These are phyloP conservation scores for Penicillium digitatum DNA, from an alignment of 2,329 filamentous ascomycete genomes.

Conservation along the genomic window DNA sequence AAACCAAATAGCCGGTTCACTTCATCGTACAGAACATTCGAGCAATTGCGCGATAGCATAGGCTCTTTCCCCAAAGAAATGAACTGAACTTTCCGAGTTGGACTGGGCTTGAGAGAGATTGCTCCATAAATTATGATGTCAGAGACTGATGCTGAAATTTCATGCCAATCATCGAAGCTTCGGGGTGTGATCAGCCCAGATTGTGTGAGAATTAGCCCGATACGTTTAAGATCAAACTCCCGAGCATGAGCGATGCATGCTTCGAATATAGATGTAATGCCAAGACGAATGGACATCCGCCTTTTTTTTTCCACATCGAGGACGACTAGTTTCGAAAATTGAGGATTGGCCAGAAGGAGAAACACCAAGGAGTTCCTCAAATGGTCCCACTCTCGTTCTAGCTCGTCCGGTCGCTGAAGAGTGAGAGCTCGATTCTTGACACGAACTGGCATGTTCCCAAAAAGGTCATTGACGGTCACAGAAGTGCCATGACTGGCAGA, in stretches of 20 bases:
- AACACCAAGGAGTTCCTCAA: slow-evolving; percentile 58
- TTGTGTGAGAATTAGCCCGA: slow-evolving; percentile 60
- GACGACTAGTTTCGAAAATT: slow-evolving; percentile 55
- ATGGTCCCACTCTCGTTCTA: slow-evolving; percentile 62
- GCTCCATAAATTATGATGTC: slow-evolving; percentile 63
- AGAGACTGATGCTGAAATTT: slow-evolving; percentile 62
- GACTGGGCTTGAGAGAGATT: slow-evolving; percentile 66
- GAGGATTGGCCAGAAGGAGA: slow-evolving; percentile 67
- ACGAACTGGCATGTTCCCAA: slow-evolving; percentile 85
- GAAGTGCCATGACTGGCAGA: slow-evolving; percentile 66
- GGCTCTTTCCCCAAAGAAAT: slow-evolving; percentile 73
- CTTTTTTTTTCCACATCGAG: slow-evolving; percentile 49
- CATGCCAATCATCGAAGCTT: slow-evolving; percentile 61
- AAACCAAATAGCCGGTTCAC: slow-evolving; percentile 72
- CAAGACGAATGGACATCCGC: slow-evolving; percentile 32
- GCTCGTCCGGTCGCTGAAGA: slow-evolving; percentile 49
- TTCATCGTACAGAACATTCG: slow-evolving; percentile 68
- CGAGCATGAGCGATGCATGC: not conserved
- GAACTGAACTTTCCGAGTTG: slow-evolving; percentile 72
- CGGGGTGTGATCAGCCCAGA: slow-evolving; percentile 57
- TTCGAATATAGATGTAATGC: not conserved
- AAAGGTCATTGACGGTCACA: slow-evolving; percentile 72
- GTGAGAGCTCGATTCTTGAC: slow-evolving; percentile 69
- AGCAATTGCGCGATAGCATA: slow-evolving; percentile 52
- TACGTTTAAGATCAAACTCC: slow-evolving; percentile 28